A percentile compares a stretch with the other conserved stretches of the same genome.
phyloP scores from a whole-genome alignment of 140 eudicot species.

The Cichorium intybus region DNA sequence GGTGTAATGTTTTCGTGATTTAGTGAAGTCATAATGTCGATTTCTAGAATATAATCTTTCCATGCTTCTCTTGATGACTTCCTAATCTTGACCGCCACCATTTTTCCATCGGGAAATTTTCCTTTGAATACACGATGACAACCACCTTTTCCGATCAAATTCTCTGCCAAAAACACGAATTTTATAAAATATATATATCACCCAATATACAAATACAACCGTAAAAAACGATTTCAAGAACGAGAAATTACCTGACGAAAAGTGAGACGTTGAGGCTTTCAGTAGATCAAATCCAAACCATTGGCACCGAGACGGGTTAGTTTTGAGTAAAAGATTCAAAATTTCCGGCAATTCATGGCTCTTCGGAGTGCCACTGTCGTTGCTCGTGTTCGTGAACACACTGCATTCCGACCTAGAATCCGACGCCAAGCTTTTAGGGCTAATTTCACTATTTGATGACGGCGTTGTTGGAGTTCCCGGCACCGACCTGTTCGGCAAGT shows the following conservation, averaged over 20 bases:
- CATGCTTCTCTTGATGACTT: slow-evolving; percentile 82
- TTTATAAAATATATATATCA: neutral
- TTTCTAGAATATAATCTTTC: slow-evolving; percentile 76
- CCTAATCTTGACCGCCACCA: slow-evolving; percentile 75
- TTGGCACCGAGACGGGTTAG: slow-evolving; percentile 53
- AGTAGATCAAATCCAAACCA: slow-evolving; percentile 67
- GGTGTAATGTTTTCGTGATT: slow-evolving; percentile 71
- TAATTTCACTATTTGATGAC: slow-evolving; percentile 33
- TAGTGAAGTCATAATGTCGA: slow-evolving; percentile 75
- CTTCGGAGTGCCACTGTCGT: slow-evolving; percentile 24
- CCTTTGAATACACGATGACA: slow-evolving; percentile 84
- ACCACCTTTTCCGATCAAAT: slow-evolving; percentile 85
- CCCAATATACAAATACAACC: too few species aligned
- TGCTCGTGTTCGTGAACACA: slow-evolving; percentile 26
- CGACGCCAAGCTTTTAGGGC: slow-evolving; percentile 41
- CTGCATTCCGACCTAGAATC: slow-evolving; percentile 32
- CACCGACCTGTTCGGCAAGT: slow-evolving; percentile 67
- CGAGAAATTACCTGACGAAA: slow-evolving; percentile 60
- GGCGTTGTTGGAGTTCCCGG: slow-evolving; percentile 55
- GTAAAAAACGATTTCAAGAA: neutral
- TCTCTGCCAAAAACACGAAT: slow-evolving; percentile 40
- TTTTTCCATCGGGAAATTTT: slow-evolving; percentile 66
- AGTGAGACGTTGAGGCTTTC: slow-evolving; percentile 57
- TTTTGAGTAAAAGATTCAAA: slow-evolving; percentile 53
- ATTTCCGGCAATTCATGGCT: slow-evolving; percentile 45